Conservation (phyloP, 2,329 filamentous ascomycete species). For the Talaromyces sp. region DNA sequence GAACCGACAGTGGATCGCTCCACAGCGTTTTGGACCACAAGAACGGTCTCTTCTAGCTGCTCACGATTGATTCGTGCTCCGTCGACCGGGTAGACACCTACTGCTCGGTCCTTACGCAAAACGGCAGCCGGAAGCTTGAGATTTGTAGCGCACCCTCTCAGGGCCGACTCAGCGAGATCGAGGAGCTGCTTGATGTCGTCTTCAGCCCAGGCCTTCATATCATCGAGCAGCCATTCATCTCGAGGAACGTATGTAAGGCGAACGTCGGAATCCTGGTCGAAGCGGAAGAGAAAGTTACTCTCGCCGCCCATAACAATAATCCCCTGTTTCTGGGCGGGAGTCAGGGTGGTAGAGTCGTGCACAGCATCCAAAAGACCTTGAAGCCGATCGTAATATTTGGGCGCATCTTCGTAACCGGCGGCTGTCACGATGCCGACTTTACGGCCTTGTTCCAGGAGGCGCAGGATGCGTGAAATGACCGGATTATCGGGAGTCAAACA, state of each 20-base stretch:
- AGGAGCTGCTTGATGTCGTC: conserved; percentile 77
- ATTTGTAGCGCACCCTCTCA: conserved; percentile 77
- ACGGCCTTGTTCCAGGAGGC: conserved; percentile 75
- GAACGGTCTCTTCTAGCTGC: conserved; percentile 90
- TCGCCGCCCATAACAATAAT: conserved; percentile 94
- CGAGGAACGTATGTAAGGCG: conserved; percentile 67
- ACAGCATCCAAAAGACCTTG: conserved; percentile 85
- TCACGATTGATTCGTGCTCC: conserved; percentile 76
- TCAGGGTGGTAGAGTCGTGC: conserved; percentile 61
- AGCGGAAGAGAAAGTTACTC: conserved; percentile 91
- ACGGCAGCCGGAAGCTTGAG: conserved; percentile 78
- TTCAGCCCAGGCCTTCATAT: conserved; percentile 56
- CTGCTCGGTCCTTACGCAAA: conserved; percentile 84
- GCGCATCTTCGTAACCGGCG: conserved; percentile 87
- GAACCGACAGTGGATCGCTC: conserved; percentile 74
- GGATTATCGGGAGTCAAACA: conserved; percentile 75
- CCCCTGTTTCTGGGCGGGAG: conserved; percentile 69
- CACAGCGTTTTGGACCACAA: conserved; percentile 90
- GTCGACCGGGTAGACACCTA: conserved; percentile 71
- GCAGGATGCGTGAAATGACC: conserved; percentile 69
- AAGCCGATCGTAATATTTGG: conserved; percentile 82
- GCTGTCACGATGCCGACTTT: conserved; percentile 95
- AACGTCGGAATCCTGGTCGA: conserved; percentile 64
- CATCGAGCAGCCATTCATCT: conserved; percentile 62
- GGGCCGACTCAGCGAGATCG: conserved; percentile 81